Percentiles rank a stretch among this genome's conserved stretches.
Conservation (phyloP, 257 asterid genomes). For the Gynochthodes officinalis region DNA sequence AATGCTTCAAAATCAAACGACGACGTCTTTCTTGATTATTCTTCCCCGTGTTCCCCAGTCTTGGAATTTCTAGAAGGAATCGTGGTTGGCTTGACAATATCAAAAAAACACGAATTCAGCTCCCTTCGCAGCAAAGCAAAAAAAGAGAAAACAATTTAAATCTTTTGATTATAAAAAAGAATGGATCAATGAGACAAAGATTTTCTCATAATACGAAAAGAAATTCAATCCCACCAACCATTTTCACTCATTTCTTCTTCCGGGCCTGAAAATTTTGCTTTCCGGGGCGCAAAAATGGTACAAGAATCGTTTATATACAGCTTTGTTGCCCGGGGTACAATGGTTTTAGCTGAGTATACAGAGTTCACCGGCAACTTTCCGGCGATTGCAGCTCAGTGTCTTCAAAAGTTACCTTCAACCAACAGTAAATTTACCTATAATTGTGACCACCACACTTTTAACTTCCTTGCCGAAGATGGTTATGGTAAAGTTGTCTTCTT, state of each 20-base stretch:
- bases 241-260: not conserved
- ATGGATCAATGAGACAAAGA: not conserved
- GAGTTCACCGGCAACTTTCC: conserved; percentile 89
- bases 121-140: conserved; percentile 22
- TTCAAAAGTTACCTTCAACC: conserved; percentile 63
- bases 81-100: conserved; percentile 16
- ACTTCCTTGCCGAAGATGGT: conserved; percentile 75
- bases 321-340: conserved; percentile 84
- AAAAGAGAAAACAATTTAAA: not conserved
- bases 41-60: not conserved
- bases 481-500: conserved; percentile 38
- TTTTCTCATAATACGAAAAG: not conserved
- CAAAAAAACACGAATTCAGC: conserved; percentile 4
- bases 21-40: conserved; percentile 6
- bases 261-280: not conserved
- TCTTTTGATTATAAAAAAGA: not conserved
- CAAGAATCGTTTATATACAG: conserved; percentile 86
- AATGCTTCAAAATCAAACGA: conserved; percentile 21
- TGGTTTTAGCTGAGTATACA: conserved; percentile 75
- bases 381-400: conserved; percentile 81
- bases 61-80: conserved; percentile 18
- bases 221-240: not conserved
- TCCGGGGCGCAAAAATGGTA: conserved; percentile 38
- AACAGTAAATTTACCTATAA: conserved; percentile 72
- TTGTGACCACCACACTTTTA: conserved; percentile 73